Evolutionary conservation across 2,329 filamentous ascomycete species (phyloP), one percentile per base, ranked within the genome.

Genomic region (Beauveria medogensis): DNA sequence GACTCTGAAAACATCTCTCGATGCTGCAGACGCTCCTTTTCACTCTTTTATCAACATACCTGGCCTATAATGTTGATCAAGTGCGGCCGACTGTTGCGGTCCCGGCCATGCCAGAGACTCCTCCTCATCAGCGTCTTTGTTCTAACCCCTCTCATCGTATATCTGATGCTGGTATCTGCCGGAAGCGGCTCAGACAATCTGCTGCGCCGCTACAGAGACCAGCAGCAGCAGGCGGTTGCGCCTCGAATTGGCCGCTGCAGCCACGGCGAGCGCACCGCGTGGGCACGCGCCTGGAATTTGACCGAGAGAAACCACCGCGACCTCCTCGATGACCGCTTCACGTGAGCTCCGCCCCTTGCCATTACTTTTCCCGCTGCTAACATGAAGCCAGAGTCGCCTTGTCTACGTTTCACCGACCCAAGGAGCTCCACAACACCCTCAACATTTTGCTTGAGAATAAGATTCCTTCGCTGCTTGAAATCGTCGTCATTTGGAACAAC

Each of bases 401-500:
- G 61, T 71, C 71, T 37, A 75, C 74, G 0, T 74, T 72, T 50
- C 69, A 66, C 16, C 71, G 74, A n/a, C 71, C 72, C 14, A 68
- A 70, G 47, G 70, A 74, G 55, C 69, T 76, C 8, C 67, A 70
- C 48, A 57, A 65, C 28, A 74, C 72, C 0, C 66, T 76, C 1
- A 46, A 62, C 3, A 59, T 60, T 0, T 66, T 76, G 20, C 64
- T 74, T 6, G 55, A 44, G 16, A 63, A 68, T 20, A 56, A 70
- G 5, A 70, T 76, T 3, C 73, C 73, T 12, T 76, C 74, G 0
- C 70, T 76, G 4, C 65, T 65, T 16, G 74, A 76, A 55, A 65
- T 76, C n/a, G 71, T 75, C 46, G 48, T 76, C 18, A 66, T 76
- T 37, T 76, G 74, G 74, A 75, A 74, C 60, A 69, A 75, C 44